A percentile compares a stretch with the other conserved stretches of the same genome.
Evolutionary conservation across 78 protist genomes (phyloP).

Genomic region (Isochrysis galbana): DNA sequence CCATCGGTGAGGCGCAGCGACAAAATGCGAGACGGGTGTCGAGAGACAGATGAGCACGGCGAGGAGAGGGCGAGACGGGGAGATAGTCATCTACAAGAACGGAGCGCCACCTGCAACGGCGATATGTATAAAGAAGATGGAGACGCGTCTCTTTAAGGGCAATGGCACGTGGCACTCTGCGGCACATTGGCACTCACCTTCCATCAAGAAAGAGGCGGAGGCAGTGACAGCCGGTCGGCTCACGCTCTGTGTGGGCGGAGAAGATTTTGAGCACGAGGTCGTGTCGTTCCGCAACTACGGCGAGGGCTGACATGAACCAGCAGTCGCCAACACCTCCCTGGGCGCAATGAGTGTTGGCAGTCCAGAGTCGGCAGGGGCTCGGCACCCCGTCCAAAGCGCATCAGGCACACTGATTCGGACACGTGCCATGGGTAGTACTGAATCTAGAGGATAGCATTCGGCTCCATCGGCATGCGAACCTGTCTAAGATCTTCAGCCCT

Average conservation of each 20-base stretch:
- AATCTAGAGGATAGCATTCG: no score
- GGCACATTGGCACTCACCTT: neutral
- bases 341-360: no score
- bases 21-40: conserved; percentile 19
- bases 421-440: no score
- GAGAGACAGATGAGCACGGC: conserved; percentile 2
- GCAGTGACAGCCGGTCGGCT: neutral
- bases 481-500: conserved; percentile 15
- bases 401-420: no score
- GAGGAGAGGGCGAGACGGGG: conserved; percentile 21
- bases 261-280: conserved; percentile 32
- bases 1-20: neutral
- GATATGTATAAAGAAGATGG: no score
- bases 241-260: conserved; percentile 24
- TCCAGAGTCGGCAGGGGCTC: no score
- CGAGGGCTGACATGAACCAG: conserved; percentile 38
- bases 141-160: no score
- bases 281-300: conserved; percentile 36
- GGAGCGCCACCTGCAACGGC: no score
- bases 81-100: conserved; percentile 16
- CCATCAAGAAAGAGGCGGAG: conserved; percentile 47
- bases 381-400: no score
- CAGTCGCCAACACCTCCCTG: conserved; percentile 52
- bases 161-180: no score
- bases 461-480: no score